Conservation (phyloP, 2,329 filamentous ascomycete genomes). For the Penicillium thymicola region DNA sequence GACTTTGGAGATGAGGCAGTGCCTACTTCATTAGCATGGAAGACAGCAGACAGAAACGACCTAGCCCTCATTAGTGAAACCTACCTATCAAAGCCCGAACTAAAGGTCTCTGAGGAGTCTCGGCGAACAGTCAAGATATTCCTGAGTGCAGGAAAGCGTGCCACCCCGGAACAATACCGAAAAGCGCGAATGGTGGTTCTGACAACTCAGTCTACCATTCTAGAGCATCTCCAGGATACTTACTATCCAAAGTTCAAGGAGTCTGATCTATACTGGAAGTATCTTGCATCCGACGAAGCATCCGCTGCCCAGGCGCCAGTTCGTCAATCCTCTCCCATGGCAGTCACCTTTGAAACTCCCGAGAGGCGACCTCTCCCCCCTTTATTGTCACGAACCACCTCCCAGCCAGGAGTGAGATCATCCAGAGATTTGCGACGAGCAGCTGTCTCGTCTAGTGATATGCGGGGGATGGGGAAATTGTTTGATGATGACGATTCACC, state of each 20-base stretch:
- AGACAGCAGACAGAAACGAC: conserved; percentile 78
- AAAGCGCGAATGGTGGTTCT: conserved; percentile 77
- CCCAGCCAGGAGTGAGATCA: conserved; percentile 43
- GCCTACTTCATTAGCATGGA: conserved; percentile 66
- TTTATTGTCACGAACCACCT: conserved; percentile 47
- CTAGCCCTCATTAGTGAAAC: conserved; percentile 87
- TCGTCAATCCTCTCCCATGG: conserved; percentile 17
- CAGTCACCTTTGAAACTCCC: conserved; percentile 27
- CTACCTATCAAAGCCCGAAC: conserved; percentile 77
- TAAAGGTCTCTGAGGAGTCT: conserved; percentile 70
- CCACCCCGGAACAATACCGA: conserved; percentile 77
- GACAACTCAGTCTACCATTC: conserved; percentile 73
- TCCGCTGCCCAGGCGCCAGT: conserved; percentile 22
- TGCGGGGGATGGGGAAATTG: conserved; percentile 48
- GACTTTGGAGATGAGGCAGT: conserved; percentile 70
- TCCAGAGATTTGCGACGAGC: conserved; percentile 56
- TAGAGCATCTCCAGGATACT: conserved; percentile 77
- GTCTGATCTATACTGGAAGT: conserved; percentile 95
- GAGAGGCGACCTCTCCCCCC: conserved; percentile 42
- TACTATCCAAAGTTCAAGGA: conserved; percentile 85
- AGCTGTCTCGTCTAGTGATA: conserved; percentile 60
- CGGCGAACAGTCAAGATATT: conserved; percentile 72
- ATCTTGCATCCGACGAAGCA: conserved; percentile 78
- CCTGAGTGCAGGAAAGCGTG: conserved; percentile 70
- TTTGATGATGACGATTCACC: conserved; percentile 46